A percentile compares a stretch with the other conserved stretches of the same genome.
Conservation (phyloP, 768 basidiomycete genomes). For the Cyclocybe aegerita region DNA sequence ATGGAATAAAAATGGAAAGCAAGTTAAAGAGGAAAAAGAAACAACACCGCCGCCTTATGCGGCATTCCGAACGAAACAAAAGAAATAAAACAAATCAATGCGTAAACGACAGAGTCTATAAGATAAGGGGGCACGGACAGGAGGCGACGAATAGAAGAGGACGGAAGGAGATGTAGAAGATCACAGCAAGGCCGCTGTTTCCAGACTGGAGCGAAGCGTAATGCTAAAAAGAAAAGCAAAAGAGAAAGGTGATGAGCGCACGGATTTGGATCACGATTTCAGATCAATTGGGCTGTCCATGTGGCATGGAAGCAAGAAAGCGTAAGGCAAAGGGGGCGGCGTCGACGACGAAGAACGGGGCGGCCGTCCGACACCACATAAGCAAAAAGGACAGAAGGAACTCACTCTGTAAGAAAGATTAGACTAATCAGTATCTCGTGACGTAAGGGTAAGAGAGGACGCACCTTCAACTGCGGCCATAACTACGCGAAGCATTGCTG, state of each 20-base stretch:
- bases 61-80: neutral
- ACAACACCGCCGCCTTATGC: neutral
- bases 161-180: slow-evolving; percentile 3
- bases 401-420: slow-evolving; percentile 56
- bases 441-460: slow-evolving; percentile 20
- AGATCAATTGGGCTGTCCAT: slow-evolving; percentile 5
- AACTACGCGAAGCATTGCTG: slow-evolving; percentile 82
- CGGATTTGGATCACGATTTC: slow-evolving; percentile 13
- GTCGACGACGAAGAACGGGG: neutral
- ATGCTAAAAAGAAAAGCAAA: slow-evolving; percentile 48
- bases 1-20: slow-evolving; percentile 8
- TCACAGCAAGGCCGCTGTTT: slow-evolving; percentile 66
- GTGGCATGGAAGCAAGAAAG: slow-evolving; percentile 19
- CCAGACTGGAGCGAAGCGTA: slow-evolving; percentile 64
- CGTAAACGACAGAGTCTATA: too few species aligned
- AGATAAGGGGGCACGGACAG: too few species aligned
- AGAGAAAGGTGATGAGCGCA: slow-evolving; percentile 31
- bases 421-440: neutral
- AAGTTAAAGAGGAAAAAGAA: slow-evolving; percentile 12
- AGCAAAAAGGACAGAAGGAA: slow-evolving; percentile 23
- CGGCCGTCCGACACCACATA: slow-evolving; percentile 1
- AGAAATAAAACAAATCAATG: slow-evolving; percentile 13
- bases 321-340: slow-evolving; percentile 16
- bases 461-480: slow-evolving; percentile 96
- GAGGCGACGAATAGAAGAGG: neutral